These are phyloP conservation scores for Beauveria sp. DNA, from an alignment of 2,329 filamentous ascomycete genomes.

Conservation along the genomic window DNA sequence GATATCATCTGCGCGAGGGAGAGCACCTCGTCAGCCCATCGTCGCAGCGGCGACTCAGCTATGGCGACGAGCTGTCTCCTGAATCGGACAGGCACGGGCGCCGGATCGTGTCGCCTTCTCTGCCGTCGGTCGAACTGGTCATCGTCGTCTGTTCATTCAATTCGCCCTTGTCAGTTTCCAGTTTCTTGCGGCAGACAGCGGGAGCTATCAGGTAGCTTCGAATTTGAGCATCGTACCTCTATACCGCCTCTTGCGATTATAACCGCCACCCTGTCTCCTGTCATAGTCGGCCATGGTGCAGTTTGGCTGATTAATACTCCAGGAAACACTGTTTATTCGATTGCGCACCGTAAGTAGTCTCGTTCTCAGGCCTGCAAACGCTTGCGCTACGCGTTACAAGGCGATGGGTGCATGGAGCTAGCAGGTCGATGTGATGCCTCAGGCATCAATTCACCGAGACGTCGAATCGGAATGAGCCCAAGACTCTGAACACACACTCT, in stretches of 20 bases:
- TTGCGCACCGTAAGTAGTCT: constrained; percentile 16
- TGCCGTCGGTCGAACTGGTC: constrained; percentile 71
- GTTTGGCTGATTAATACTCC: not conserved
- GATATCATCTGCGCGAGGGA: constrained; percentile 68
- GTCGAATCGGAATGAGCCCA: not conserved
- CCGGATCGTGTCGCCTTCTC: constrained; percentile 64
- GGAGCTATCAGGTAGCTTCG: constrained; percentile 10
- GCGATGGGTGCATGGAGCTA: not conserved
- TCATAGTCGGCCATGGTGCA: constrained; percentile 48
- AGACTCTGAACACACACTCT: not conserved
- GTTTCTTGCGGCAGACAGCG: not conserved
- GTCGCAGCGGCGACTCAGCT: constrained; percentile 72
- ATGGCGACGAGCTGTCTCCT: constrained; percentile 73
- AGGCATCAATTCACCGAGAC: constrained; percentile 9
- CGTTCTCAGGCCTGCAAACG: constrained; percentile 5
- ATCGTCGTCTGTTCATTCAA: constrained; percentile 32
- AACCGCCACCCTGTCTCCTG: constrained; percentile 43
- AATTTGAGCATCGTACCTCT: constrained; percentile 54
- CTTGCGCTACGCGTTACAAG: constrained; percentile 2
- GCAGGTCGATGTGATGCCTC: constrained; percentile 11
- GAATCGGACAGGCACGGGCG: constrained; percentile 60
- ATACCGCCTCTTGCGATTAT: constrained; percentile 69
- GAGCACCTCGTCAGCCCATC: constrained; percentile 70
- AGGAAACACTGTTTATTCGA: not conserved
- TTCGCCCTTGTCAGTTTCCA: not conserved